Conservation (phyloP, 352 stramenopile species). For the Phytophthora vignae region DNA sequence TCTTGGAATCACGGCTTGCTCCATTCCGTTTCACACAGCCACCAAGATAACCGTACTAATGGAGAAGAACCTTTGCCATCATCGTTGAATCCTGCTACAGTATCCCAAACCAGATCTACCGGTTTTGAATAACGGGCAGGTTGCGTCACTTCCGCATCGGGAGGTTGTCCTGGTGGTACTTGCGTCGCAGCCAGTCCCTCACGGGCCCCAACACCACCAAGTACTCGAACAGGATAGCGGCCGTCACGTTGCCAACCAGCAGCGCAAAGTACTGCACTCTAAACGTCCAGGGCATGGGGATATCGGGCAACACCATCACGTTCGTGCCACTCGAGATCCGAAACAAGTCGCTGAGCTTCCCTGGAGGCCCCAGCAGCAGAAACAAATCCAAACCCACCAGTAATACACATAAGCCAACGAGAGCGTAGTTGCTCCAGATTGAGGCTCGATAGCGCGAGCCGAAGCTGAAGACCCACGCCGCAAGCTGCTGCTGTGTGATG, state of each 20-base stretch:
- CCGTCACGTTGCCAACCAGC: constrained; percentile 42
- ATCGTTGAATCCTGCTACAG: background rate
- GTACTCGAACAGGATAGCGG: constrained; percentile 52
- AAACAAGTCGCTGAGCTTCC: constrained; percentile 46
- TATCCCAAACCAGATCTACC: background rate
- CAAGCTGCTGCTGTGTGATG: constrained; percentile 37
- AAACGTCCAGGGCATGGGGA: constrained; percentile 56
- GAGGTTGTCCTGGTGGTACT: constrained; percentile 65
- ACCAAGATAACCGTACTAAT: background rate
- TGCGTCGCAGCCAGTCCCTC: constrained; percentile 55
- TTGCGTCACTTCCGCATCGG: constrained; percentile 44
- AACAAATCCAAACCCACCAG: constrained; percentile 26
- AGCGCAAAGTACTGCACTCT: constrained; percentile 46
- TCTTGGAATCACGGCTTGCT: background rate
- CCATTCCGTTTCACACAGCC: background rate
- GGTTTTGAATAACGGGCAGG: background rate
- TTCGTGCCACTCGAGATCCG: constrained; percentile 57
- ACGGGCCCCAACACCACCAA: constrained; percentile 52
- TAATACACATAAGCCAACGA: background rate
- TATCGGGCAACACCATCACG: constrained; percentile 58
- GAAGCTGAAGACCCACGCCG: constrained; percentile 44
- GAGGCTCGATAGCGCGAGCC: constrained; percentile 42
- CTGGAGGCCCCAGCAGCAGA: constrained; percentile 41
- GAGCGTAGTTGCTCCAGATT: background rate
- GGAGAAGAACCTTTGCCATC: background rate